Evolutionary conservation across 805 yeast genomes (phyloP), one percentile per base, ranked within the genome.

Genomic region (Lachancea lanzarotensis): DNA sequence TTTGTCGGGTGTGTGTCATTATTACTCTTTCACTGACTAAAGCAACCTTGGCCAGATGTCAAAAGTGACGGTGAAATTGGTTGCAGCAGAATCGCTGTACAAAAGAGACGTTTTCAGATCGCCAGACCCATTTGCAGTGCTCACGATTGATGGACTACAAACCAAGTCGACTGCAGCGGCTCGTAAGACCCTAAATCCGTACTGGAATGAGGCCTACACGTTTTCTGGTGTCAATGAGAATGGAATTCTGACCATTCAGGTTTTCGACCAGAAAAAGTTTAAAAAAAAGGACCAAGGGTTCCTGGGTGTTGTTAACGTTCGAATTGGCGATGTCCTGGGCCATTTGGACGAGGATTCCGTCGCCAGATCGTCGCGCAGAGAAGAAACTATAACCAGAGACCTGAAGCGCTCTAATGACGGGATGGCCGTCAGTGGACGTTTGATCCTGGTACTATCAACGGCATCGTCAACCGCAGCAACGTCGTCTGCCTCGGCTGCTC

Each of bases 281-380:
- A 93, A 93, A 66, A 89, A 88, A 79, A 90, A 89, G 75, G 98
- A 93, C 63, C 99, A 93, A 67, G 99, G 99, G 4, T 93, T 93
- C 57, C 72, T 93, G 43, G 99, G 99, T 46, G 98, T 93, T 16
- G 93, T 93, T 49, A 93, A 93, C 64, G 77, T 93, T 42, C 75
- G 95, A 52, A 78, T 93, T 26, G 91, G 91, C 35, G 98, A 93
- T 64, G 88, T 86, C 25, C 37, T 65, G 39, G 63, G 66, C 5
- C 62, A 59, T 48, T 76, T 91, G 46, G 95, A 89, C 61, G 71
- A 82, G 44, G 69, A 68, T 35, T 68, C 68, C 12, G 60, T 62
- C 31, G 50, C 45, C 55, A 51, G 57, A 33, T 43, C 48, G 9
- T 52, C 53, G 25, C 50, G 59, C 25, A 52, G 56, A 31, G 90